Conservation (phyloP, 1,284 basidiomycete genomes). For the Xerocomus cyaneibrunnescens region DNA sequence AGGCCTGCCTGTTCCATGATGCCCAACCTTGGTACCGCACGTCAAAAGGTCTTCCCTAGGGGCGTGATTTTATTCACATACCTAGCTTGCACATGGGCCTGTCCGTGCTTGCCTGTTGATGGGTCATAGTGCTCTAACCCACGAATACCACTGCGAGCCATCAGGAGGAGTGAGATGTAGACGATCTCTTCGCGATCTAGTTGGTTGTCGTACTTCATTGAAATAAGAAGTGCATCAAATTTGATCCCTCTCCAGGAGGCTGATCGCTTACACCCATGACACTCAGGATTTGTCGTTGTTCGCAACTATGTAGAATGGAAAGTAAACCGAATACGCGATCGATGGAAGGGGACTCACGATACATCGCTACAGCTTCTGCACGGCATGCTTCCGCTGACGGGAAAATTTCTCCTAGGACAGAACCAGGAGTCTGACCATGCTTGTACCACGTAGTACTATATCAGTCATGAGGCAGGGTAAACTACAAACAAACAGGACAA, state of each 20-base stretch:
- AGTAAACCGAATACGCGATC: neutral
- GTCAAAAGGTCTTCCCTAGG: neutral
- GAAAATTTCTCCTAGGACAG: conserved; percentile 79
- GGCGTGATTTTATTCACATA: conserved; percentile 31
- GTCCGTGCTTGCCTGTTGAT: conserved; percentile 75
- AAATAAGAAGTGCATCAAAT: neutral
- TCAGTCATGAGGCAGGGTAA: neutral
- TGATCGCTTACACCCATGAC: conserved; percentile 65
- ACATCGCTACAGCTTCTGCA: conserved; percentile 79
- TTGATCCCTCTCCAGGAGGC: neutral
- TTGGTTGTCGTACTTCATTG: conserved; percentile 58
- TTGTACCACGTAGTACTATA: conserved; percentile 78
- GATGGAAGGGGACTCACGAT: conserved; percentile 46
- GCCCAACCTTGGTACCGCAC: conserved; percentile 56
- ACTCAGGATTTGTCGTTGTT: conserved; percentile 66
- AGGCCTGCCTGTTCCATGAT: conserved; percentile 76
- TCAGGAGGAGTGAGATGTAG: conserved; percentile 77
- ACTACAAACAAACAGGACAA: neutral
- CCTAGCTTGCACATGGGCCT: conserved; percentile 92
- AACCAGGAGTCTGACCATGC: conserved; percentile 75
- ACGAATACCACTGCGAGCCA: conserved; percentile 80
- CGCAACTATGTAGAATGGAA: conserved; percentile 50
- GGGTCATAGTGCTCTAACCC: conserved; percentile 85
- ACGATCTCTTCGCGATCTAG: conserved; percentile 75
- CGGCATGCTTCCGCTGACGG: conserved; percentile 88